Base-by-base conservation (phyloP, 371 early-diverging fungal species). In the Rhizopus delemar region DNA sequence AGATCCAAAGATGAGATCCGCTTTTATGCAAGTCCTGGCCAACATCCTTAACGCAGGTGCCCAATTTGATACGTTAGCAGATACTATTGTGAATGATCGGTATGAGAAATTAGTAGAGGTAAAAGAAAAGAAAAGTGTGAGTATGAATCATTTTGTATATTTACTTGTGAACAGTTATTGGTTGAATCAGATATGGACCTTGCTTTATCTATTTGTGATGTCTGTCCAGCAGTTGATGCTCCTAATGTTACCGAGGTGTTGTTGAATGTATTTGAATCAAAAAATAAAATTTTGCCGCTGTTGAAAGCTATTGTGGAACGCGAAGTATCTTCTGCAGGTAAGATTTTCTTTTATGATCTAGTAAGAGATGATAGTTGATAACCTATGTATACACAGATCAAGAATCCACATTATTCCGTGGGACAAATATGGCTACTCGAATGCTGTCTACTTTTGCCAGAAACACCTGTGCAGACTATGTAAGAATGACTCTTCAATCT, bases 11-110 rank as follows among this genome's bases (percentile, higher is more conserved):
- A 92, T 91, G 31, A 78, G 95, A 32, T 85, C 92, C 3, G 88
- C 93, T 8, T 96, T 95, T 60, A 93, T 93, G 77, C 90, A 93
- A 58, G 93, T 96, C 33, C 69, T 96, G 53, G 88, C 95, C 15
- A 92, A 94, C 63, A 87, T 95, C 46, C 74, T 96, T 41, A 88
- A 90, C 51, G 82, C 87, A 60, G 96, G 93, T 5, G 87, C 91
- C 7, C 89, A 92, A 62, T 92, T 92, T 65, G 92, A 88, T 36
- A 87, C 87, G 0, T 69, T 95, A 32, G 90, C 87, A 0, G 91
- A 90, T 53, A 88, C 82, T 62, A 81, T 82, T 4, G 81, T 82
- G 51, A 74, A 78, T 16, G 85, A 82, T 61, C 81, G 91, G 15
- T 90, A 90, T 59, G 85, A 87, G 43, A 85, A 83, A 56, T 62